Conservation (phyloP, 2,329 filamentous ascomycete genomes). For the Hypoxylon rubiginosum region DNA sequence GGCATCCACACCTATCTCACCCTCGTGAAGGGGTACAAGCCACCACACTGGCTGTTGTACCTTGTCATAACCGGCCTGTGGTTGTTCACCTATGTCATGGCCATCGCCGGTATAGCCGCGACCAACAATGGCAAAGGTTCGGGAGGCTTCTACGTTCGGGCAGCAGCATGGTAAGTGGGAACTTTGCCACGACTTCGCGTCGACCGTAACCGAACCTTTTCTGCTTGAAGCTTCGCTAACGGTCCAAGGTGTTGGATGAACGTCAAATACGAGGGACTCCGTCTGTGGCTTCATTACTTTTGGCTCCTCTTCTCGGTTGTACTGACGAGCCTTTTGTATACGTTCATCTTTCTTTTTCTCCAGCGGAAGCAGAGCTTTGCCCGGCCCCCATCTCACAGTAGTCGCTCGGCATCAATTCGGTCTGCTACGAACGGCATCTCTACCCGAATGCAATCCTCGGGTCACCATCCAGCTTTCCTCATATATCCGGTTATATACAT, state of each 20-base stretch:
- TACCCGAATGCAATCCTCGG: slow-evolving; percentile 14
- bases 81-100: slow-evolving; percentile 71
- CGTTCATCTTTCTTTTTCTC: slow-evolving; percentile 54
- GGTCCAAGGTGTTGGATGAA: slow-evolving; percentile 71
- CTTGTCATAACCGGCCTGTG: slow-evolving; percentile 64
- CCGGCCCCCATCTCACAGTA: slow-evolving; percentile 46
- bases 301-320: slow-evolving; percentile 67
- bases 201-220: no score
- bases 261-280: slow-evolving; percentile 62
- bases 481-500: slow-evolving; percentile 78
- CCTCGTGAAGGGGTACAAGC: slow-evolving; percentile 68
- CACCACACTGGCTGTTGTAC: slow-evolving; percentile 66
- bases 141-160: slow-evolving; percentile 71
- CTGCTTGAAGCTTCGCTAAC: slow-evolving; percentile 21
- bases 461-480: slow-evolving; percentile 68
- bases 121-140: slow-evolving; percentile 58
- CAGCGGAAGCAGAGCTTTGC: slow-evolving; percentile 45
- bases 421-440: slow-evolving; percentile 12
- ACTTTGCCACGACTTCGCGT: neutral
- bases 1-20: slow-evolving; percentile 76
- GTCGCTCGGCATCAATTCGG: slow-evolving; percentile 18
- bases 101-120: slow-evolving; percentile 63
- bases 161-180: slow-evolving; percentile 70
- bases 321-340: slow-evolving; percentile 55
- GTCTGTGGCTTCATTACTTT: slow-evolving; percentile 72